phyloP scores from a whole-genome alignment of 208 protist species.

The Naegleria fowleri region DNA sequence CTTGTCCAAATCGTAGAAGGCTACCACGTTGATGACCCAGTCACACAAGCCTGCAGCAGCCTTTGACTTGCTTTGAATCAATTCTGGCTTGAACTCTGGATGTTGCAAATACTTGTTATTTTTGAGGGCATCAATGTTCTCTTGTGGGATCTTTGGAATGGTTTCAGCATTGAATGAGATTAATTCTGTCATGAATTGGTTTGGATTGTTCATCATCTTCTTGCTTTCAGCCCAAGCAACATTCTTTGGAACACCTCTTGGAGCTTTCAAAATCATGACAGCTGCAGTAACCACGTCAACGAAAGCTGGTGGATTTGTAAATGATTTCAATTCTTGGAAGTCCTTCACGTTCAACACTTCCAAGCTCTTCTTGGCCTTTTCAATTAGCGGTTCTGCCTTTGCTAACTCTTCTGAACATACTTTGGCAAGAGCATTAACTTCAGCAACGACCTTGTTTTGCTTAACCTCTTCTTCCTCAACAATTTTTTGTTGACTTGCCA shows the following conservation, averaged over 20 bases:
- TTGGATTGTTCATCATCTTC: conserved; percentile 92
- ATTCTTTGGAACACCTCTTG: conserved; percentile 58
- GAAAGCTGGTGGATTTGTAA: conserved; percentile 86
- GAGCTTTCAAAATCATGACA: conserved; percentile 85
- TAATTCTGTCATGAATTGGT: conserved; percentile 84
- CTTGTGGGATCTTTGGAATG: conserved; percentile 71
- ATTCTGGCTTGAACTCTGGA: conserved; percentile 75
- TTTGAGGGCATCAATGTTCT: conserved; percentile 85
- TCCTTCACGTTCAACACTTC: conserved; percentile 94
- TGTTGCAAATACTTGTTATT: conserved; percentile 41
- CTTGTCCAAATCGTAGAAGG: conserved; percentile 36
- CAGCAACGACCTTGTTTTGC: conserved; percentile 84
- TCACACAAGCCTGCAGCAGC: conserved; percentile 93
- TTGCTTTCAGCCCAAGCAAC: conserved; percentile 91
- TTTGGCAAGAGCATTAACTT: conserved; percentile 74
- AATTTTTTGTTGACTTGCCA: conserved; percentile 85
- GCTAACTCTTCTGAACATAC: conserved; percentile 53
- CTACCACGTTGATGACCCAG: conserved; percentile 87
- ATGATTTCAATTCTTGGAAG: conserved; percentile 92
- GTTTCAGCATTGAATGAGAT: conserved; percentile 87
- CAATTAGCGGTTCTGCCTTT: conserved; percentile 84
- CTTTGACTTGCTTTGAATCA: conserved; percentile 81
- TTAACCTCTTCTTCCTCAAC: conserved; percentile 89
- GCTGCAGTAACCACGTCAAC: conserved; percentile 90
- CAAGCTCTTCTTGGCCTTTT: conserved; percentile 86